Conservation (phyloP, 1,284 basidiomycete genomes). For the Meripilus lineatus region DNA sequence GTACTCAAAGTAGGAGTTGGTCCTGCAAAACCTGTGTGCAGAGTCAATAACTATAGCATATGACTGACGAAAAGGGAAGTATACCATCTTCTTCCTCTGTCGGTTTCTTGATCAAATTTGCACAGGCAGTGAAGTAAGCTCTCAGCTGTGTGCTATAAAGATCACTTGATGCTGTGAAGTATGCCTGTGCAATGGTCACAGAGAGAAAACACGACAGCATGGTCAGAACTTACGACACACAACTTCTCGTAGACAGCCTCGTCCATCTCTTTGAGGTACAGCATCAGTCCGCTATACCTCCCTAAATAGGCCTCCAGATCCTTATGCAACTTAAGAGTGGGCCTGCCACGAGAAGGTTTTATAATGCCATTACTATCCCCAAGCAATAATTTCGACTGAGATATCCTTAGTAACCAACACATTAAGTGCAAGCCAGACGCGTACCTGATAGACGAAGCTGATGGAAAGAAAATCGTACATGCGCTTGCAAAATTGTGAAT, state of each 20-base stretch:
- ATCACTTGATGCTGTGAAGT: slow-evolving; percentile 81
- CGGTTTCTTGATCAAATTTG: slow-evolving; percentile 59
- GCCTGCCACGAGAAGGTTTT: slow-evolving; percentile 38
- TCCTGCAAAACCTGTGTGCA: slow-evolving; percentile 42
- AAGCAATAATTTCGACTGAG: slow-evolving; percentile 60
- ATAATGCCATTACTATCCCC: slow-evolving; percentile 54
- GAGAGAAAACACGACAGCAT: slow-evolving; percentile 1
- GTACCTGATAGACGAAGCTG: slow-evolving; percentile 82
- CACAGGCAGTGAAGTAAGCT: slow-evolving; percentile 59
- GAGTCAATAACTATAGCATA: not conserved
- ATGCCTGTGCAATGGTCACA: slow-evolving; percentile 49
- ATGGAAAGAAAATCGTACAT: slow-evolving; percentile 86
- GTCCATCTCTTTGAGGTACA: slow-evolving; percentile 96
- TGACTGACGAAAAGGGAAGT: slow-evolving; percentile 11
- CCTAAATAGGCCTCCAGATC: slow-evolving; percentile 81
- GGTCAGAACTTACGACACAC: slow-evolving; percentile 71
- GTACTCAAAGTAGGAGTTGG: slow-evolving; percentile 33
- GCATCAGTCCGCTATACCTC: slow-evolving; percentile 84
- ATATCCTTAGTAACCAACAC: not conserved
- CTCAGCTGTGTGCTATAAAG: slow-evolving; percentile 80
- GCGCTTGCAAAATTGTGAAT: slow-evolving; percentile 88
- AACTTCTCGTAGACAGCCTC: slow-evolving; percentile 79
- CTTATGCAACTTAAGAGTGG: slow-evolving; percentile 57
- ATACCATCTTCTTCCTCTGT: slow-evolving; percentile 70
- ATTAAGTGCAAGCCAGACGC: slow-evolving; percentile 17